Conservation (phyloP, 257 asterid genomes). For the Primulina huaijiensis region DNA sequence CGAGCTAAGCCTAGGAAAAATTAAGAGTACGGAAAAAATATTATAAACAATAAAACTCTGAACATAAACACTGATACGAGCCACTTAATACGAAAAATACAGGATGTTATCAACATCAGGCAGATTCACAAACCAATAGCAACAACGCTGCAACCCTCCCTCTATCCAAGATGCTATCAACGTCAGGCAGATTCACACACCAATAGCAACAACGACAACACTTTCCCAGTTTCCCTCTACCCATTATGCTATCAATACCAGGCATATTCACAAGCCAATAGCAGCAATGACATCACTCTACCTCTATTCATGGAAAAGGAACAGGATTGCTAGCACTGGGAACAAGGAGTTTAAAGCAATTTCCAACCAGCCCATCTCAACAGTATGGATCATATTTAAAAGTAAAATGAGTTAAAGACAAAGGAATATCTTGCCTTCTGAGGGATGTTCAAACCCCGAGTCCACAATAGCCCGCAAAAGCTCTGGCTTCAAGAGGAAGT, state of each 20-base stretch:
- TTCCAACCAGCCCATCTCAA: background rate
- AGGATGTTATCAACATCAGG: background rate
- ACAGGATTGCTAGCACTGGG: background rate
- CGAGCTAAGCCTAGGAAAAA: background rate
- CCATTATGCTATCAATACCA: no score
- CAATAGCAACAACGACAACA: no score
- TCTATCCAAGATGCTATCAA: no score
- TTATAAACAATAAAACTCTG: background rate
- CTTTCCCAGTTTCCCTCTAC: no score
- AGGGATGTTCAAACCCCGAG: constrained; percentile 60
- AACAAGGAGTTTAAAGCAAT: background rate
- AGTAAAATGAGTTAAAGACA: background rate
- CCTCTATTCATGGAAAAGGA: no score
- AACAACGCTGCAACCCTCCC: no score
- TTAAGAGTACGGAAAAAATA: background rate
- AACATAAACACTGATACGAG: background rate
- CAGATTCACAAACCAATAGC: background rate
- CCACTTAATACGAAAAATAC: background rate
- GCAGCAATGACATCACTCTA: no score
- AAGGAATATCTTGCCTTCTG: constrained; percentile 45
- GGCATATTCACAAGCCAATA: no score
- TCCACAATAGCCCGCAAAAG: constrained; percentile 56
- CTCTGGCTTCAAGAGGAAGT: constrained; percentile 60
- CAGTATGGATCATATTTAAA: background rate
- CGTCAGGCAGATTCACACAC: no score